phyloP scores from a whole-genome alignment of 345 rosid genomes.

The Rhodamnia rubescens region DNA sequence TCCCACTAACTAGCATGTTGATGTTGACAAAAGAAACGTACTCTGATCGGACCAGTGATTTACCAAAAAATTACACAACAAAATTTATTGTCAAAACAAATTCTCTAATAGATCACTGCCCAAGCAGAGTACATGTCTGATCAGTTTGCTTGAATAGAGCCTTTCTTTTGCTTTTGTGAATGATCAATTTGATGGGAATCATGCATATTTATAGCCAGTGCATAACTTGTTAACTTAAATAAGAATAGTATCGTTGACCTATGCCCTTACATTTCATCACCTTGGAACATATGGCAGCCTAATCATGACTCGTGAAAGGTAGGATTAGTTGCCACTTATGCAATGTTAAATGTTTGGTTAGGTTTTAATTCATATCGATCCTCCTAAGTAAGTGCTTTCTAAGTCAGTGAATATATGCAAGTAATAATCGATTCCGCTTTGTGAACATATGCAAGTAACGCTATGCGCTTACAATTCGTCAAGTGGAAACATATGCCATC shows the following conservation, averaged over 20 bases:
- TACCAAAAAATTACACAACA: not conserved
- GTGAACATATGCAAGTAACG: too few relatives aligned
- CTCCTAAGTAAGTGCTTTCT: too few relatives aligned
- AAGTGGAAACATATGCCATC: not conserved
- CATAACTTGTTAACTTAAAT: not conserved
- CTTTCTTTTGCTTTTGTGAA: not conserved
- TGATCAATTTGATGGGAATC: not conserved
- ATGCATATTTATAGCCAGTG: fast-evolving
- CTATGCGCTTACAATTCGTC: not conserved
- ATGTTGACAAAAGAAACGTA: not conserved
- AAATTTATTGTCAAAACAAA: fast-evolving
- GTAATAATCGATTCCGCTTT: too few relatives aligned
- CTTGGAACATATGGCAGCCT: too few relatives aligned
- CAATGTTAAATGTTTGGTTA: too few relatives aligned
- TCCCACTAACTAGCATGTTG: too few relatives aligned
- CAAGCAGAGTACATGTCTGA: not conserved
- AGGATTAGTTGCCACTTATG: not conserved
- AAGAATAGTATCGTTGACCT: too few relatives aligned
- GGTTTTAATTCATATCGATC: too few relatives aligned
- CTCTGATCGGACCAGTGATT: not conserved
- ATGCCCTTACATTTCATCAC: too few relatives aligned
- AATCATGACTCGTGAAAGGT: too few relatives aligned
- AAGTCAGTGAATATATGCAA: too few relatives aligned
- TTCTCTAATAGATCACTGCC: not conserved
- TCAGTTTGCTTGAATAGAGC: not conserved